Percentiles rank a stretch among this genome's conserved stretches.
These are phyloP conservation scores for Cordyceps javanica DNA, from an alignment of 2,329 filamentous ascomycete genomes.

Conservation along the genomic window DNA sequence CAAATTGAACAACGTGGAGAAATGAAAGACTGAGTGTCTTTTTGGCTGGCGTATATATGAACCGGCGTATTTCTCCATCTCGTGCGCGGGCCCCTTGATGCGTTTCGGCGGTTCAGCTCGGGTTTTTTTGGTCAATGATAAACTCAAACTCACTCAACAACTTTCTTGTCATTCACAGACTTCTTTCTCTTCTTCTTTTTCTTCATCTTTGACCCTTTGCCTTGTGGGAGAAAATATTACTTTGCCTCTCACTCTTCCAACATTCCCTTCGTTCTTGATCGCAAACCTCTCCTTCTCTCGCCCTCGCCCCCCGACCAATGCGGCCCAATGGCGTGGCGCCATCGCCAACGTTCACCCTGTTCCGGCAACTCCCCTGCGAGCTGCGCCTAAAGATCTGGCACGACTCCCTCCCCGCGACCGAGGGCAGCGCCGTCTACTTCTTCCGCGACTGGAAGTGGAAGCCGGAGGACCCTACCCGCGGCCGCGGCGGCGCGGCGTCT, in stretches of 20 bases:
- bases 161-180: too few relatives aligned
- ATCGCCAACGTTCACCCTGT: neutral
- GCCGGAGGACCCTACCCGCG: neutral
- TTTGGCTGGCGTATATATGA: too few relatives aligned
- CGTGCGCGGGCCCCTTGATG: neutral
- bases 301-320: neutral
- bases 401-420: neutral
- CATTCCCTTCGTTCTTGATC: neutral
- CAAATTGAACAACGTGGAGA: slow-evolving; percentile 2
- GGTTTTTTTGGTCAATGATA: too few relatives aligned
- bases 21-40: too few relatives aligned
- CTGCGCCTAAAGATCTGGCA: slow-evolving; percentile 4
- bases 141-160: too few relatives aligned
- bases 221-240: too few relatives aligned
- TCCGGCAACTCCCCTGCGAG: slow-evolving; percentile 3
- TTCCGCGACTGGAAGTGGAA: slow-evolving; percentile 7
- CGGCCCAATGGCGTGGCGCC: neutral
- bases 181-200: neutral
- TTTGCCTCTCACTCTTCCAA: too few relatives aligned
- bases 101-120: too few relatives aligned
- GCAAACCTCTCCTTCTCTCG: neutral
- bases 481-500: too few relatives aligned
- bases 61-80: neutral
- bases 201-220: neutral
- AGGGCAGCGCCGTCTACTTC: slow-evolving; percentile 4